phyloP scores from a whole-genome alignment of 2,329 filamentous ascomycete species.

The Nemania sp. region DNA sequence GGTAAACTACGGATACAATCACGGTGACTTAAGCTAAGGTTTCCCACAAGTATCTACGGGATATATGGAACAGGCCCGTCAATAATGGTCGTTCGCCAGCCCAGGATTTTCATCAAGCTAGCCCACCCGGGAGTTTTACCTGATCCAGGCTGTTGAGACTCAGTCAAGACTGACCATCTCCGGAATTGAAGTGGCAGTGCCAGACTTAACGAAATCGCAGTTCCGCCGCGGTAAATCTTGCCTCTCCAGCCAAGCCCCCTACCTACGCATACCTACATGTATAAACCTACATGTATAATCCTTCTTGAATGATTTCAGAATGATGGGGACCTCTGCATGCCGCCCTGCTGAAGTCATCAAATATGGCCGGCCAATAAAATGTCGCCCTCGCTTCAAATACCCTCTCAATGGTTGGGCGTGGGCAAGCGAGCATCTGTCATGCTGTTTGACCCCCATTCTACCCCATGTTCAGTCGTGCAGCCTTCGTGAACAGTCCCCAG shows the following conservation, averaged over 20 bases:
- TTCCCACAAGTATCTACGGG: conserved; percentile 12
- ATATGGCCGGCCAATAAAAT: conserved; percentile 24
- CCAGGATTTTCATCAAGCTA: conserved; percentile 9
- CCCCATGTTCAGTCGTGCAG: conserved; percentile 35
- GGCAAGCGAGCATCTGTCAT: conserved; percentile 31
- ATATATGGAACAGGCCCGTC: conserved; percentile 8
- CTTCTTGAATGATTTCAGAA: conserved; percentile 25
- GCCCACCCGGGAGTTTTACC: conserved; percentile 23
- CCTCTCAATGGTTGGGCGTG: conserved; percentile 26
- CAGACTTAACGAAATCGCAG: conserved; percentile 5
- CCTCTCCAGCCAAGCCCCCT: conserved; percentile 2
- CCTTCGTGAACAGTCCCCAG: conserved; percentile 29
- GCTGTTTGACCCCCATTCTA: conserved; percentile 37
- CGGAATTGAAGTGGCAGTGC: conserved; percentile 24
- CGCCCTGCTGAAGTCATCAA: conserved; percentile 26
- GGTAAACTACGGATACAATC: conserved; percentile 11
- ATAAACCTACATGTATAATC: conserved; percentile 1
- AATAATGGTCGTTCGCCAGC: conserved; percentile 1
- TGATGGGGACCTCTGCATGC: conserved; percentile 28
- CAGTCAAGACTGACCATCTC: conserved; percentile 18
- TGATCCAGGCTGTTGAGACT: conserved; percentile 26
- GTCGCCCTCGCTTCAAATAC: conserved; percentile 19
- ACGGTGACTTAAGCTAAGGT: background rate
- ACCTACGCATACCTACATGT: background rate
- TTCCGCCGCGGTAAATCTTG: conserved; percentile 13